Evolutionary conservation across 805 yeast species (phyloP).

Genomic region (Huiozyma sinensis): DNA sequence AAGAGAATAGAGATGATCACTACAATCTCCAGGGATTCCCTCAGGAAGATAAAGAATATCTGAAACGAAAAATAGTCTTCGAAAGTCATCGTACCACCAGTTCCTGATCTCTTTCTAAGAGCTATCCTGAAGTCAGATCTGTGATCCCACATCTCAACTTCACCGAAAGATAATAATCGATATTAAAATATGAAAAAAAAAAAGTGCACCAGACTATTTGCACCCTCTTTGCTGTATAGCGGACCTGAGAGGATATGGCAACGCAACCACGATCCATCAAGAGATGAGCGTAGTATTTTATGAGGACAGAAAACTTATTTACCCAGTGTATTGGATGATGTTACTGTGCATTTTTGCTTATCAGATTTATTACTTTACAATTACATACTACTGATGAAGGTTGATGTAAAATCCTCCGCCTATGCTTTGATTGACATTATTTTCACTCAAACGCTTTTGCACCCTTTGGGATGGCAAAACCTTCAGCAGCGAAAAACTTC

Average conservation of each 20-base stretch:
- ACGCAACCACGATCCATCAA: too few relatives aligned
- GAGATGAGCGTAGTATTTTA: too few relatives aligned
- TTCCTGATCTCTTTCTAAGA: neutral
- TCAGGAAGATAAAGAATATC: slow-evolving; percentile 58
- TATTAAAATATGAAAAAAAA: too few relatives aligned
- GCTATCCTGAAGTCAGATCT: neutral
- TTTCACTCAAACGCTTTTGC: too few relatives aligned
- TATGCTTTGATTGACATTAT: neutral
- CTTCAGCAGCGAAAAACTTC: slow-evolving; percentile 37
- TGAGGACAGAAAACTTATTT: too few relatives aligned
- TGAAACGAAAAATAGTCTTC: slow-evolving; percentile 57
- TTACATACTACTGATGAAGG: too few relatives aligned
- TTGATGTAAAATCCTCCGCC: neutral
- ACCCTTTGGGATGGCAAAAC: slow-evolving; percentile 6
- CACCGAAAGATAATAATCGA: neutral
- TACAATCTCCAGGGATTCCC: slow-evolving; percentile 72
- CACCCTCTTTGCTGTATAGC: neutral
- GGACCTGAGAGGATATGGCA: too few relatives aligned
- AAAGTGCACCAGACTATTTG: neutral
- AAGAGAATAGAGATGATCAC: slow-evolving; percentile 62
- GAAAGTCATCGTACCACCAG: slow-evolving; percentile 14
- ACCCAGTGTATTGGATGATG: too few relatives aligned
- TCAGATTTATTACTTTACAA: too few relatives aligned
- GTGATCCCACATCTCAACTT: neutral
- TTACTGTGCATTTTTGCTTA: too few relatives aligned